Evolutionary conservation across 2,329 filamentous ascomycete genomes (phyloP).

Genomic region (Diaporthe eres): DNA sequence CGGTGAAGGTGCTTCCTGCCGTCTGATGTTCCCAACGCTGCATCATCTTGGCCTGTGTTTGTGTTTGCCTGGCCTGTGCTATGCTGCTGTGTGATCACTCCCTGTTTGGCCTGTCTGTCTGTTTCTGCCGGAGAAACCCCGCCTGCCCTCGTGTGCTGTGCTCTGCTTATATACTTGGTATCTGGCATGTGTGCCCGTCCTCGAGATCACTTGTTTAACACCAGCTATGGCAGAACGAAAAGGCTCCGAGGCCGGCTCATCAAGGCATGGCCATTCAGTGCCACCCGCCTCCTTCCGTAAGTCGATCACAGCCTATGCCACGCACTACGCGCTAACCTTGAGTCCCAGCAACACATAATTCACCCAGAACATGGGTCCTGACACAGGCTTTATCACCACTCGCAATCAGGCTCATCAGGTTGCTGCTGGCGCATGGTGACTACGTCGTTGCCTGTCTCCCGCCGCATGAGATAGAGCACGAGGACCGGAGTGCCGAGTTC

Average conservation of each 20-base stretch:
- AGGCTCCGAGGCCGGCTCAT: conserved; percentile 58
- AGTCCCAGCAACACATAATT: conserved; percentile 73
- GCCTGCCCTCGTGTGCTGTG: conserved; percentile 11
- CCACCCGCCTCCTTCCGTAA: conserved; percentile 68
- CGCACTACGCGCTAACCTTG: conserved; percentile 50
- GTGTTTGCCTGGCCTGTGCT: conserved; percentile 42
- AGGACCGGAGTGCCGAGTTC: conserved; percentile 82
- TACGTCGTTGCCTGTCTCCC: conserved; percentile 88
- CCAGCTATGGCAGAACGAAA: conserved; percentile 60
- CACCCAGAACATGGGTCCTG: conserved; percentile 92
- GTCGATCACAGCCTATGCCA: conserved; percentile 44
- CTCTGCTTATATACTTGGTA: conserved; percentile 26
- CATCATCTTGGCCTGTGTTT: conserved; percentile 42
- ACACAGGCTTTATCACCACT: conserved; percentile 89
- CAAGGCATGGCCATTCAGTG: conserved; percentile 59
- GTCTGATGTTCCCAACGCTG: conserved; percentile 36
- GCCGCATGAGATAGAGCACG: conserved; percentile 83
- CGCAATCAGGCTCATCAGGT: conserved; percentile 83
- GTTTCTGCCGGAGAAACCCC: conserved; percentile 5
- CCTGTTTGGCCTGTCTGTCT: conserved; percentile 30
- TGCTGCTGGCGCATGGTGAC: conserved; percentile 91
- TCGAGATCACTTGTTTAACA: conserved; percentile 39
- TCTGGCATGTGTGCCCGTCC: conserved; percentile 36
- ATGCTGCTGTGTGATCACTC: conserved; percentile 42
- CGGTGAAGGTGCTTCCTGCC: conserved; percentile 37